Percentiles rank a stretch among this genome's conserved stretches.
These are phyloP conservation scores for Malassezia equina DNA, from an alignment of 1,284 basidiomycete genomes.

Conservation along the genomic window DNA sequence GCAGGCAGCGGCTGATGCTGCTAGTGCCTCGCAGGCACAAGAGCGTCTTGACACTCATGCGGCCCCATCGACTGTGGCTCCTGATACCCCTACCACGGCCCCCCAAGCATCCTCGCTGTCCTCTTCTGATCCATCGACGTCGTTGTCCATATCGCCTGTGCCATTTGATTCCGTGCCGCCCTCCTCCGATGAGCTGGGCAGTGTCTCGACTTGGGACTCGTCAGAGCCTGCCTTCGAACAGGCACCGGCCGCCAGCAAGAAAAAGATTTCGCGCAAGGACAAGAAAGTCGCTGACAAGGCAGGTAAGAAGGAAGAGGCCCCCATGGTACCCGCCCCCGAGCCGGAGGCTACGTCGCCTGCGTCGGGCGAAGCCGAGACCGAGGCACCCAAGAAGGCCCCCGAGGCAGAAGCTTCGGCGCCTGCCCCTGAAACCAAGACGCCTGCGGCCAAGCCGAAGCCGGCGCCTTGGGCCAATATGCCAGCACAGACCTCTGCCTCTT, in stretches of 20 bases:
- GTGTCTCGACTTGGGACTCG: neutral
- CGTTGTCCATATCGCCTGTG: neutral
- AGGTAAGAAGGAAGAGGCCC: neutral
- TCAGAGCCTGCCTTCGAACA: neutral
- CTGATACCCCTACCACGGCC: neutral
- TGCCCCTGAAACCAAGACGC: neutral
- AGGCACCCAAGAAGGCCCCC: neutral
- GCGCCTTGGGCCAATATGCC: slow-evolving; percentile 25
- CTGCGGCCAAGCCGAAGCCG: slow-evolving; percentile 8
- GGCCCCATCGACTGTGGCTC: neutral
- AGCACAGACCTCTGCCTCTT: slow-evolving; percentile 37
- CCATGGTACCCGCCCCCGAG: neutral
- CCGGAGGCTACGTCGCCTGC: neutral
- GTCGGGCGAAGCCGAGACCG: neutral
- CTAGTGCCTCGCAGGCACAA: slow-evolving; percentile 26
- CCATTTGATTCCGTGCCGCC: neutral
- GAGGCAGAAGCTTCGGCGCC: neutral
- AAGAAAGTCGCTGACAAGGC: neutral
- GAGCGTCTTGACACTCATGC: slow-evolving; percentile 21
- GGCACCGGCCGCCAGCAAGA: neutral
- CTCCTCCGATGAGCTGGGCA: neutral
- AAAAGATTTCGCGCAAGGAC: neutral
- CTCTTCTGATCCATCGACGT: neutral
- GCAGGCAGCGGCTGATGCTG: neutral
- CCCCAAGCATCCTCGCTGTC: neutral